phyloP scores from a whole-genome alignment of 441 rosid genomes.

The Francoa sonchifolia region DNA sequence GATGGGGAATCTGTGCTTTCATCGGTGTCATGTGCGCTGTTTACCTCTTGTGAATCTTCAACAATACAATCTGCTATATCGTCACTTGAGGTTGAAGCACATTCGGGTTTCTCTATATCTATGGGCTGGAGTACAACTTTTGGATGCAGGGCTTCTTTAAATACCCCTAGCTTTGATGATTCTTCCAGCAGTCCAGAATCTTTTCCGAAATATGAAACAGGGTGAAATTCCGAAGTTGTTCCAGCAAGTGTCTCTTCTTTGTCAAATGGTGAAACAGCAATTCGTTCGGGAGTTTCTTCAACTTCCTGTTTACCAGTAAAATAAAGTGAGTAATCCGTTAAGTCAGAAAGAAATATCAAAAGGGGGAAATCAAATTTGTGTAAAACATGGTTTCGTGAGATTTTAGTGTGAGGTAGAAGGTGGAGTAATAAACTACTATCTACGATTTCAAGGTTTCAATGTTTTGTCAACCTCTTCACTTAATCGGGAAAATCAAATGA shows the following conservation, averaged over 20 bases:
- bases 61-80: slow-evolving; percentile 15
- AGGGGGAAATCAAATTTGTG: neutral
- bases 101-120: slow-evolving; percentile 8
- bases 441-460: no score
- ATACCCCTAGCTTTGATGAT: slow-evolving; percentile 15
- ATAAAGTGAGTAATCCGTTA: neutral
- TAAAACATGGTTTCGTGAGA: no score
- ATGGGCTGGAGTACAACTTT: slow-evolving; percentile 7
- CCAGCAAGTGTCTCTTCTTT: slow-evolving; percentile 10
- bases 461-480: no score
- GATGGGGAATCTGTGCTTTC: no score
- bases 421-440: no score
- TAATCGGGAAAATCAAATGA: no score
- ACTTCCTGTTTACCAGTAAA: slow-evolving; percentile 33
- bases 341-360: slow-evolving; percentile 2
- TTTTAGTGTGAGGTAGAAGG: neutral
- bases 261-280: slow-evolving; percentile 17
- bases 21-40: slow-evolving; percentile 6
- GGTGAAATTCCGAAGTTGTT: slow-evolving; percentile 9
- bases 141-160: slow-evolving; percentile 12
- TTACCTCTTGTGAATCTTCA: slow-evolving; percentile 28
- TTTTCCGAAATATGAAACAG: neutral
- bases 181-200: slow-evolving; percentile 11
- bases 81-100: slow-evolving; percentile 16
- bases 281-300: slow-evolving; percentile 27